Evolutionary conservation across 495 filamentous ascomycete species (phyloP).

Genomic region (Neurospora terricola): DNA sequence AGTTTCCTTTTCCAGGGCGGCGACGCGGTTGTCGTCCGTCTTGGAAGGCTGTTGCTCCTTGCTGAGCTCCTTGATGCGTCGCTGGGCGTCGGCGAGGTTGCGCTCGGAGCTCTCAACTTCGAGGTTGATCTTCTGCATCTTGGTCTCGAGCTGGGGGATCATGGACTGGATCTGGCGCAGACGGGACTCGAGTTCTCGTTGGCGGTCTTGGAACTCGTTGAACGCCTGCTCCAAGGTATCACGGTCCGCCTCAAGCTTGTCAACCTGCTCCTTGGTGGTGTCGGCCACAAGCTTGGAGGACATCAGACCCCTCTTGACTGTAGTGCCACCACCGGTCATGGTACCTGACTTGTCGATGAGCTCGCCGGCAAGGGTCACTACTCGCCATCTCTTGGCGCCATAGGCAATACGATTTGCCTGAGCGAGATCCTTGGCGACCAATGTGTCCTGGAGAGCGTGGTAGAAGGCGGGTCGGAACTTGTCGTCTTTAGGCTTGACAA

Average conservation of each 20-base stretch:
- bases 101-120: constrained; percentile 80
- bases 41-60: constrained; percentile 71
- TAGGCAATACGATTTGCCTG: constrained; percentile 97
- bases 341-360: constrained; percentile 96
- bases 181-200: constrained; percentile 61
- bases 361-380: constrained; percentile 90
- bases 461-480: constrained; percentile 89
- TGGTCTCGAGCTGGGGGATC: constrained; percentile 76
- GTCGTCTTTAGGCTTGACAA: constrained; percentile 80
- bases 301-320: constrained; percentile 83
- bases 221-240: constrained; percentile 75
- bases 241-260: constrained; percentile 75
- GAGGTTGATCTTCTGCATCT: constrained; percentile 83
- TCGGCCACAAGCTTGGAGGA: constrained; percentile 86
- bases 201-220: constrained; percentile 68
- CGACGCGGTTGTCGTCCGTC: constrained; percentile 62
- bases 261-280: constrained; percentile 74
- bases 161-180: constrained; percentile 67
- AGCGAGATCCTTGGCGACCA: constrained; percentile 84
- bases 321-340: constrained; percentile 92
- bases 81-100: constrained; percentile 75
- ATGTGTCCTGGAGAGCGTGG: constrained; percentile 81
- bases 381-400: constrained; percentile 83
- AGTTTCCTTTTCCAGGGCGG: constrained; percentile 66
- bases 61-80: constrained; percentile 70